Evolutionary conservation across 1,284 basidiomycete species (phyloP), one percentile per base, ranked within the genome.

Genomic region (Moniliophthora roreri): DNA sequence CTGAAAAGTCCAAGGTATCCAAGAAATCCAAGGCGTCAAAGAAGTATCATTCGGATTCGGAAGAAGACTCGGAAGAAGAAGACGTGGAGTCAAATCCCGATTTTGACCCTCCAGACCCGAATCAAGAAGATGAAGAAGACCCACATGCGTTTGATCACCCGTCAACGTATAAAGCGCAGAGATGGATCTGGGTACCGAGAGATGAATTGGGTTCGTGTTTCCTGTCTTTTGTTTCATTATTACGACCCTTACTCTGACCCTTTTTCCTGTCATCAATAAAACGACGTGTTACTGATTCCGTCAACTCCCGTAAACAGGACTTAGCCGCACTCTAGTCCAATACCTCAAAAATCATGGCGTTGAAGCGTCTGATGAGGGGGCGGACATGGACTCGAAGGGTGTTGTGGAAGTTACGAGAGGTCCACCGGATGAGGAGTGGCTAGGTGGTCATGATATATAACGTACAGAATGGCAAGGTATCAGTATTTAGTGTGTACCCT

Each of bases 121-220:
- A 58, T n/a, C 63, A 63, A 10, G 66, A 69, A 5, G 64, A 67
- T 5, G 65, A 67, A 10, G 69, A 70, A 11, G 64, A 68, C 46
- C 67, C 72, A 23, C 71, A 77, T 60, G 75, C 74, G 2, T 87
- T 87, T 66, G 79, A 84, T 60, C 84, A 85, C 63, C 84, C 83
- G 6, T 84, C 82, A 8, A 80, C 77, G 13, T 85, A 85, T 63
- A 72, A 76, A 16, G 71, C 77, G n/a, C 81, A 86, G 64, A 69
- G 73, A 28, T 81, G 80, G 67, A 73, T 89, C 24, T 89, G 86
- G 87, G 66, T 89, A 42, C 83, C 86, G 0, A 67, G 73, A 51
- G 86, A 88, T 65, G 66, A 66, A 28, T 66, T 84, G n/a, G 85
- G 85, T 0, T 62, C 87, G 53, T 32, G 6, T 32, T 11, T 32